phyloP scores from a whole-genome alignment of 352 stramenopile genomes.

The Phytopythium vexans region DNA sequence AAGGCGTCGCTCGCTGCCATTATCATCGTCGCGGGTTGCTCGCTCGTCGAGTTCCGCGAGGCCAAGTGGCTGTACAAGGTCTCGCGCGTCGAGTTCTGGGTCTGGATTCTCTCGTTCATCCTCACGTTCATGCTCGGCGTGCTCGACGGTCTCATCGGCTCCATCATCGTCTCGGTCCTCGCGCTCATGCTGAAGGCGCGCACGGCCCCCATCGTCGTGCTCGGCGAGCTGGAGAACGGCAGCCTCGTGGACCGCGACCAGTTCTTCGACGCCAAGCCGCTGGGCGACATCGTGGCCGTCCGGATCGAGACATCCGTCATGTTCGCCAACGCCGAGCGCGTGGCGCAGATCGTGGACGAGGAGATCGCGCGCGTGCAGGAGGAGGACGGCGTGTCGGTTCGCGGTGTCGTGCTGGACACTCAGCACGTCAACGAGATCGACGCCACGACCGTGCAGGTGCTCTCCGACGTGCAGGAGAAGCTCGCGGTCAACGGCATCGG shows the following conservation, averaged over 20 bases:
- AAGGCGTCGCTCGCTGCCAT: constrained; percentile 74
- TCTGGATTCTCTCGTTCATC: constrained; percentile 48
- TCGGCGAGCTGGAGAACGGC: constrained; percentile 36
- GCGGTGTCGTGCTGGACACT: constrained; percentile 43
- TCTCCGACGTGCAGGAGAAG: constrained; percentile 57
- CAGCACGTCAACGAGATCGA: constrained; percentile 54
- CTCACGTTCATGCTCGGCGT: constrained; percentile 47
- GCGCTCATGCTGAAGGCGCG: constrained; percentile 60
- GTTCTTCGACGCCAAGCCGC: constrained; percentile 15
- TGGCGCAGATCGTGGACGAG: constrained; percentile 28
- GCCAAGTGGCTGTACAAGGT: constrained; percentile 78
- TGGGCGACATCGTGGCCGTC: constrained; percentile 34
- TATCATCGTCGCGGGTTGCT: constrained; percentile 88
- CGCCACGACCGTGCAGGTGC: constrained; percentile 54
- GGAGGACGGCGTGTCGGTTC: constrained; percentile 19
- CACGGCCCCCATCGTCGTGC: constrained; percentile 26
- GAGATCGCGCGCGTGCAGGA: constrained; percentile 26
- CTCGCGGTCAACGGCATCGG: constrained; percentile 32
- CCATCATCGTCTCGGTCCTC: constrained; percentile 52
- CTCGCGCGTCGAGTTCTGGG: constrained; percentile 53
- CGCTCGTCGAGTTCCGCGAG: constrained; percentile 86
- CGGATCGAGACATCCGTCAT: constrained; percentile 54
- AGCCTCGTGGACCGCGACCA: constrained; percentile 30
- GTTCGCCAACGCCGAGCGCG: constrained; percentile 56
- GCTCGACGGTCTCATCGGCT: constrained; percentile 41